phyloP scores from a whole-genome alignment of 1,284 basidiomycete species.

The Entoloma clypeatum region DNA sequence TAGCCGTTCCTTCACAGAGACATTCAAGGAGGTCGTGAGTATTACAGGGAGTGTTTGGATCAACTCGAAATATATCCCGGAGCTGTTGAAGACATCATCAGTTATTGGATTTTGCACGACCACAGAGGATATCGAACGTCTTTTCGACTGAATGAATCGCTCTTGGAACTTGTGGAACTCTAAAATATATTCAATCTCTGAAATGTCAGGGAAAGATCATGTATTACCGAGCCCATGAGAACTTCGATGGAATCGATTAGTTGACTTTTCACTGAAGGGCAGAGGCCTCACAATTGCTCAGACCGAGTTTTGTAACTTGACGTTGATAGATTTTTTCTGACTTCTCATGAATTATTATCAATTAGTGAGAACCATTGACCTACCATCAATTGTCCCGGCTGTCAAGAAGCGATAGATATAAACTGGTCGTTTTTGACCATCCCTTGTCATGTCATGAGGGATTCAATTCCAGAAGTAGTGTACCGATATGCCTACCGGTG shows the following conservation, averaged over 20 bases:
- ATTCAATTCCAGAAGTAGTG: background rate
- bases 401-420: constrained; percentile 94
- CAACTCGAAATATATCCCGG: constrained; percentile 87
- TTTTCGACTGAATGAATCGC: constrained; percentile 84
- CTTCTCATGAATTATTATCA: constrained; percentile 1
- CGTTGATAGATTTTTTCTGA: constrained; percentile 88
- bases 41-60: constrained; percentile 79
- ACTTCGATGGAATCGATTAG: constrained; percentile 37
- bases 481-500: constrained; percentile 76
- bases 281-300: constrained; percentile 74
- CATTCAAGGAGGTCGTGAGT: constrained; percentile 89
- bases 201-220: constrained; percentile 13
- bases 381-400: constrained; percentile 75
- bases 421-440: constrained; percentile 91
- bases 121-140: constrained; percentile 54
- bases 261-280: constrained; percentile 1
- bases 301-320: constrained; percentile 93
- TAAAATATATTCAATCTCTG: constrained; percentile 23
- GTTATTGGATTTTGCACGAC: background rate
- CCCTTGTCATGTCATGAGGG: constrained; percentile 43
- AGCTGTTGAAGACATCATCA: constrained; percentile 44
- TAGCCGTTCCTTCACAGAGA: constrained; percentile 44
- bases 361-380: constrained; percentile 1
- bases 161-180: constrained; percentile 57
- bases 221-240: constrained; percentile 56